phyloP scores from a whole-genome alignment of 306 rosid genomes.

The Dryas drummondii region DNA sequence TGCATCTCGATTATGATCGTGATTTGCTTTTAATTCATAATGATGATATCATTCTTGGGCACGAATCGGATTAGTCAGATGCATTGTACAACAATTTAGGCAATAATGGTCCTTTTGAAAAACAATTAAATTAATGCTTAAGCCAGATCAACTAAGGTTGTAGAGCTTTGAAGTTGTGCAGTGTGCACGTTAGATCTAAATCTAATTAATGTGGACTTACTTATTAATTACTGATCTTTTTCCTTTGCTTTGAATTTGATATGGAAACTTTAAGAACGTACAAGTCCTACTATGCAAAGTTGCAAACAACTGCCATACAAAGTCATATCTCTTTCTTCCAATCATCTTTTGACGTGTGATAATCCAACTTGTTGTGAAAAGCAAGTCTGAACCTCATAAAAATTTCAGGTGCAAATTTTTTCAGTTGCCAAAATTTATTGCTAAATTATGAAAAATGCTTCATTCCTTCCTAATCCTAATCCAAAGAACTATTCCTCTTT shows the following conservation, averaged over 20 bases:
- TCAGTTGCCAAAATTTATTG: too few species aligned
- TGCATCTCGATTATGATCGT: background rate
- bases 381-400: too few species aligned
- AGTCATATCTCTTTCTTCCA: too few species aligned
- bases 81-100: background rate
- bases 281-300: background rate
- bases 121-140: background rate
- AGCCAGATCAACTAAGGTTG: background rate
- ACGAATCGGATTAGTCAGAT: background rate
- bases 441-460: too few species aligned
- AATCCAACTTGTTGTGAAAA: too few species aligned
- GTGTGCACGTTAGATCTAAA: too few species aligned
- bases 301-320: too few species aligned
- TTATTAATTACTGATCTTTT: background rate
- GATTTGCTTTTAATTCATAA: background rate
- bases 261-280: too few species aligned
- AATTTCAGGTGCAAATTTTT: too few species aligned
- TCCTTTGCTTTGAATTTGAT: background rate
- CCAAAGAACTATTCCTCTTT: too few species aligned
- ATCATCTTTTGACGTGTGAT: too few species aligned
- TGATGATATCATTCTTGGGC: background rate
- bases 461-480: too few species aligned
- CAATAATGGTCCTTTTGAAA: background rate
- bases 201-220: background rate
- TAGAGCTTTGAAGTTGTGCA: slow-evolving; percentile 1